phyloP scores from a whole-genome alignment of 1,284 basidiomycete genomes.

The Pholiota adiposa region DNA sequence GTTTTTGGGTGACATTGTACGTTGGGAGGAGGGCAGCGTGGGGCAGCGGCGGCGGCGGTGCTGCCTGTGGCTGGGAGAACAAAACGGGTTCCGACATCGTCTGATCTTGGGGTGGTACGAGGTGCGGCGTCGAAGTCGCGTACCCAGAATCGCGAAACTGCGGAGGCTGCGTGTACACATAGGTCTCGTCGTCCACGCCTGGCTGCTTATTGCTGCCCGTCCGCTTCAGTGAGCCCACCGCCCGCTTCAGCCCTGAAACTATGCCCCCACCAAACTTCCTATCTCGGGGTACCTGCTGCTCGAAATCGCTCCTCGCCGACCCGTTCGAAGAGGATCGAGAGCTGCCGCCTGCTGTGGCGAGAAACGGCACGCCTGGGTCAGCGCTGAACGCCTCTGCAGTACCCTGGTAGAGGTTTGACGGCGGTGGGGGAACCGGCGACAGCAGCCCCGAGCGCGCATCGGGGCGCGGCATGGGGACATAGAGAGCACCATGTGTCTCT shows the following conservation, averaged over 20 bases:
- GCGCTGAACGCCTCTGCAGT: conserved; percentile 29
- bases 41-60: background rate
- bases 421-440: conserved; percentile 27
- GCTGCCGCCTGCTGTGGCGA: conserved; percentile 24
- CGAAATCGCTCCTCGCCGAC: background rate
- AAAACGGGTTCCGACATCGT: background rate
- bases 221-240: conserved; percentile 22
- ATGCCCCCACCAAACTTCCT: conserved; percentile 30
- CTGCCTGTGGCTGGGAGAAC: background rate
- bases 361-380: conserved; percentile 34
- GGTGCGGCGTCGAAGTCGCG: conserved; percentile 14
- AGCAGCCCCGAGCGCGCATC: background rate
- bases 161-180: conserved; percentile 10
- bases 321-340: background rate
- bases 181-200: background rate
- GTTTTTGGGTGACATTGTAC: background rate
- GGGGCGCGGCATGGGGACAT: background rate
- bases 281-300: background rate
- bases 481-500: background rate
- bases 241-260: conserved; percentile 29
- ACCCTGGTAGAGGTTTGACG: conserved; percentile 25
- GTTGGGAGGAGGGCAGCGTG: background rate
- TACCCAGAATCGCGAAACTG: conserved; percentile 26
- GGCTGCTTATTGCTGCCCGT: background rate
- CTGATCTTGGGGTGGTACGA: background rate